Conservation (phyloP, 495 filamentous ascomycete genomes). For the Talaromyces nanjingensis region DNA sequence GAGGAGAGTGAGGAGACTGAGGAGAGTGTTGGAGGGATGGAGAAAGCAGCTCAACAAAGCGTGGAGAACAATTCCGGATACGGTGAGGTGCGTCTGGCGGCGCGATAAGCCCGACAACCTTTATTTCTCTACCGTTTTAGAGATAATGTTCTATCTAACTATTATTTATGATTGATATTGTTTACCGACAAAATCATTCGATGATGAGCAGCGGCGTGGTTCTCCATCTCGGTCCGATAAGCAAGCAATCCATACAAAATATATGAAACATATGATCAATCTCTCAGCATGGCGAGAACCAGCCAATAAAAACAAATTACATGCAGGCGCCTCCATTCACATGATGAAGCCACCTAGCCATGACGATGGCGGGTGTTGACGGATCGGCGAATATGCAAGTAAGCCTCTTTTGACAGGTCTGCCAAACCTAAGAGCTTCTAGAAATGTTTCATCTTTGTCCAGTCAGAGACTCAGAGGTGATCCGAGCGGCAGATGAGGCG, state of each 20-base stretch:
- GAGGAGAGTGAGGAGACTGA: neutral
- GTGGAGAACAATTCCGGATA: conserved; percentile 3
- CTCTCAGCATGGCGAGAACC: neutral
- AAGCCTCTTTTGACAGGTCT: too few species aligned
- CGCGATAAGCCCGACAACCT: neutral
- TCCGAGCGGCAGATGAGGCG: too few species aligned
- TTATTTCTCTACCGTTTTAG: neutral
- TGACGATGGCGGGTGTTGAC: too few species aligned
- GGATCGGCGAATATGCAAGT: too few species aligned
- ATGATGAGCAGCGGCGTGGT: neutral
- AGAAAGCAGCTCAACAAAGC: neutral
- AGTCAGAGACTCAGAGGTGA: neutral
- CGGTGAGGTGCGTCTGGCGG: conserved; percentile 9
- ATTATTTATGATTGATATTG: too few species aligned
- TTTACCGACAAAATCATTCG: too few species aligned
- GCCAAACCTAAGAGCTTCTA: neutral
- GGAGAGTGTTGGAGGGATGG: neutral
- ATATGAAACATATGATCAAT: neutral
- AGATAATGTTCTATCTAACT: neutral
- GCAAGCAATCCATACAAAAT: neutral
- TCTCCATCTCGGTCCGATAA: neutral
- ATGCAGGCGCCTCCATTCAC: too few species aligned
- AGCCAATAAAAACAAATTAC: neutral
- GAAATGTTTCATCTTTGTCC: neutral
- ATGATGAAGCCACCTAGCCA: too few species aligned